Percentiles rank a stretch among this genome's conserved stretches.
phyloP scores from a whole-genome alignment of 352 stramenopile species.

The Phytopythium ostracodes region DNA sequence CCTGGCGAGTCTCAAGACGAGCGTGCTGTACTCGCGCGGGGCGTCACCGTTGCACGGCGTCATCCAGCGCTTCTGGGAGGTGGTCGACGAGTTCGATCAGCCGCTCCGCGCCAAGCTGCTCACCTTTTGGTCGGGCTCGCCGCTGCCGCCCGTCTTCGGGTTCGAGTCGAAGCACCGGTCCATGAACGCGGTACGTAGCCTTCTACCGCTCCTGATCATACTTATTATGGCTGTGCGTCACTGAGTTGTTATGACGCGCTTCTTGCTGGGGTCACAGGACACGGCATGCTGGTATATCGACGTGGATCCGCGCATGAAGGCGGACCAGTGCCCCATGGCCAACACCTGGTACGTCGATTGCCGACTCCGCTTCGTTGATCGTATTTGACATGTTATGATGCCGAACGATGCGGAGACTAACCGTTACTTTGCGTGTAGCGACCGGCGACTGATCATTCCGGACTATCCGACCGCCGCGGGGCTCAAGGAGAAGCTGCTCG shows the following conservation, averaged over 20 bases:
- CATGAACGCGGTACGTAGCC: constrained; percentile 42
- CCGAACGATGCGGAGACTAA: not conserved
- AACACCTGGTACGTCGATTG: constrained; percentile 58
- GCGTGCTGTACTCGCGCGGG: constrained; percentile 53
- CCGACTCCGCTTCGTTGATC: not conserved
- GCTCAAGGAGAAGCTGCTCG: constrained; percentile 55
- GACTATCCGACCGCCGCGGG: constrained; percentile 47
- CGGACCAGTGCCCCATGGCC: constrained; percentile 52
- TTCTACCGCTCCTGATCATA: not conserved
- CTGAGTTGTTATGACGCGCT: not conserved
- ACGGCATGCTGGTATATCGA: constrained; percentile 67
- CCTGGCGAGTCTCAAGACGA: constrained; percentile 41
- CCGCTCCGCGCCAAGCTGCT: constrained; percentile 44
- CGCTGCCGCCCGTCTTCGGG: constrained; percentile 64
- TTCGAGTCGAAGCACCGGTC: constrained; percentile 54
- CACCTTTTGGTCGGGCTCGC: constrained; percentile 76
- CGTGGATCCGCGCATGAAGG: constrained; percentile 43
- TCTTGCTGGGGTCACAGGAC: constrained; percentile 25
- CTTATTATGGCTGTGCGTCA: too few relatives aligned
- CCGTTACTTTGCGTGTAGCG: constrained; percentile 23
- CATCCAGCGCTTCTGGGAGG: constrained; percentile 57
- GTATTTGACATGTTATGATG: not conserved
- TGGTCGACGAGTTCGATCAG: constrained; percentile 61
- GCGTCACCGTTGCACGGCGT: constrained; percentile 36
- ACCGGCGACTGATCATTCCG: constrained; percentile 67